These are phyloP conservation scores for Coemansia linderi DNA, from an alignment of 371 early-diverging fungal species.

Conservation along the genomic window DNA sequence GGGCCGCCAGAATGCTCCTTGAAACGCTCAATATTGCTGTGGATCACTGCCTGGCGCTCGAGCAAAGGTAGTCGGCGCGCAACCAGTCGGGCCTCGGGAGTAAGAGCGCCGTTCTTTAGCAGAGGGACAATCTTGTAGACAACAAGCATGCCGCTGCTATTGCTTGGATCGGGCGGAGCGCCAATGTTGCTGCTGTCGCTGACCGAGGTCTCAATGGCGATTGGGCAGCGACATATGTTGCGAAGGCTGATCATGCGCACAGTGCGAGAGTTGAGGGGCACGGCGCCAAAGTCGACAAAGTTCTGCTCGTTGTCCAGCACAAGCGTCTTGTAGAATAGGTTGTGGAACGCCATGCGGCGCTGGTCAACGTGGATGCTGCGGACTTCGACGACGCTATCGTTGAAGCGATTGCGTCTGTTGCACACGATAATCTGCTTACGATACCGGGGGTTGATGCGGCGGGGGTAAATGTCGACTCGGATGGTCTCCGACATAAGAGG, in stretches of 20 bases:
- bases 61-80: constrained; percentile 41
- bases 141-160: constrained; percentile 13
- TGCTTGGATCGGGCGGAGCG: neutral
- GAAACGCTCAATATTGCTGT: constrained; percentile 50
- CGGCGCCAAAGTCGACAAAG: constrained; percentile 90
- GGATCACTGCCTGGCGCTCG: constrained; percentile 51
- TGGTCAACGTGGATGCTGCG: constrained; percentile 93
- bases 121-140: constrained; percentile 22
- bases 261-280: constrained; percentile 78
- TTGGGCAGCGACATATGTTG: constrained; percentile 67
- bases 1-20: constrained; percentile 34
- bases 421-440: constrained; percentile 93
- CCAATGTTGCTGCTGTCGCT: constrained; percentile 16
- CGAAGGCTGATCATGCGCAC: constrained; percentile 82
- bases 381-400: constrained; percentile 90
- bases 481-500: constrained; percentile 81
- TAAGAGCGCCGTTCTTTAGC: neutral
- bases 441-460: constrained; percentile 97
- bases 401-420: constrained; percentile 84
- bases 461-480: constrained; percentile 92
- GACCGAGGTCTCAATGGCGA: constrained; percentile 29
- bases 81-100: constrained; percentile 27
- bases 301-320: constrained; percentile 82
- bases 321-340: constrained; percentile 92
- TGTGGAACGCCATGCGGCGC: constrained; percentile 94